Conservation (phyloP, 805 yeast genomes). For the Hemisphaericaspora nanyangensis region DNA sequence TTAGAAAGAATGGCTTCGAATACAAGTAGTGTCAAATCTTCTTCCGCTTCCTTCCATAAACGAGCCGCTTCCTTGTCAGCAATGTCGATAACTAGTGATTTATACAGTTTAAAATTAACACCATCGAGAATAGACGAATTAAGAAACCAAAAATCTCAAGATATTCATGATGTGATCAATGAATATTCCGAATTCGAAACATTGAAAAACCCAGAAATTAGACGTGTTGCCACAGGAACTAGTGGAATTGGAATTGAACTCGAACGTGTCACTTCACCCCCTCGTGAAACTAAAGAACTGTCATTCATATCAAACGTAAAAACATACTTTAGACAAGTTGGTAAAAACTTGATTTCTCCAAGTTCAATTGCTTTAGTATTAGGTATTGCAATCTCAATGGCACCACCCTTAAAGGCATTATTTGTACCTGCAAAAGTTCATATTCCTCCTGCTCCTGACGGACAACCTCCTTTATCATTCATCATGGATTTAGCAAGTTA, state of each 20-base stretch:
- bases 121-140: slow-evolving; percentile 22
- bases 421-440: slow-evolving; percentile 31
- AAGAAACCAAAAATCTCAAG: slow-evolving; percentile 26
- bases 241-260: slow-evolving; percentile 19
- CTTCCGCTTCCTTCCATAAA: background rate
- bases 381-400: slow-evolving; percentile 65
- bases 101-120: slow-evolving; percentile 7
- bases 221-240: slow-evolving; percentile 17
- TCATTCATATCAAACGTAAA: slow-evolving; percentile 4
- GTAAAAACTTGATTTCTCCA: slow-evolving; percentile 62
- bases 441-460: slow-evolving; percentile 79
- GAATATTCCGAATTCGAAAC: slow-evolving; percentile 47
- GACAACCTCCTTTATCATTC: slow-evolving; percentile 77
- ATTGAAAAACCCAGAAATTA: slow-evolving; percentile 17
- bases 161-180: slow-evolving; percentile 36
- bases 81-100: background rate
- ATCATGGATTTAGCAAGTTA: slow-evolving; percentile 77
- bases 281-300: slow-evolving; percentile 1
- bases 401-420: slow-evolving; percentile 79
- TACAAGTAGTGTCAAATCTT: background rate
- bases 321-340: slow-evolving; percentile 10
- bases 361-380: slow-evolving; percentile 67
- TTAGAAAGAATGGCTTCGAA: background rate
- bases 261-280: slow-evolving; percentile 7
- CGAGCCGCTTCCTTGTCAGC: background rate